Base-by-base conservation (phyloP, 306 rosid genomes). In the Vigna reflexopilosa region DNA sequence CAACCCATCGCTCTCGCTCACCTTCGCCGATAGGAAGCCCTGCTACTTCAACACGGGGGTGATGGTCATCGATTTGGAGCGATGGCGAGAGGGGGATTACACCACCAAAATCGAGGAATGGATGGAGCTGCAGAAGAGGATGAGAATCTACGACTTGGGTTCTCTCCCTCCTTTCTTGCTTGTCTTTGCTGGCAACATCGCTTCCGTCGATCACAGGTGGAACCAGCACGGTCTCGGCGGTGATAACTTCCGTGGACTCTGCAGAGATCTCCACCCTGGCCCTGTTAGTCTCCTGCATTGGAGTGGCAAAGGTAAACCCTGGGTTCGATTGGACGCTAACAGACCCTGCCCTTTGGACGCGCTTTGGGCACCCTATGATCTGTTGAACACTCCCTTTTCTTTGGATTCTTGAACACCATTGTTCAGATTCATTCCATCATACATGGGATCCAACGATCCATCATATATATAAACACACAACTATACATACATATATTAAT, bases 231-330 rank as follows among this genome's bases (percentile, higher is more conserved):
- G 98, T 0, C 87, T 94, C 0, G 97, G 97, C 0, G 97, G 98
- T 0, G 98, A 94, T 20, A 94, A 94, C 51, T 90, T 85, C 47
- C 73, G 90, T 9, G 98, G 97, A 2, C 88, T 94, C 0, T 94
- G 98, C 63, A 74, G 98, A 32, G 80, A 93, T 85, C 87, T 93
- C 3, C 98, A 93, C 57, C 93, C 93, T 1, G 98, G 98, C 7
- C 93, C 98, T 0, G 98, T 88, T 6, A 94, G 98, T 63, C 75
- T 94, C 20, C 77, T 94, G 85, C 98, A 94, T 88, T 94, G 98
- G 98, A 94, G 98, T 63, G 98, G 97, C 4, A 94, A 94, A 83
- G 98, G 97, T 3, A 94, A 94, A 76, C 98, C 98, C 0, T 94
- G 98, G 98, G 98, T 83, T 7, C 73, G 98, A 7, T 85, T 94